Evolutionary conservation across 768 basidiomycete genomes (phyloP).

Genomic region (Lentinula guzmanii): DNA sequence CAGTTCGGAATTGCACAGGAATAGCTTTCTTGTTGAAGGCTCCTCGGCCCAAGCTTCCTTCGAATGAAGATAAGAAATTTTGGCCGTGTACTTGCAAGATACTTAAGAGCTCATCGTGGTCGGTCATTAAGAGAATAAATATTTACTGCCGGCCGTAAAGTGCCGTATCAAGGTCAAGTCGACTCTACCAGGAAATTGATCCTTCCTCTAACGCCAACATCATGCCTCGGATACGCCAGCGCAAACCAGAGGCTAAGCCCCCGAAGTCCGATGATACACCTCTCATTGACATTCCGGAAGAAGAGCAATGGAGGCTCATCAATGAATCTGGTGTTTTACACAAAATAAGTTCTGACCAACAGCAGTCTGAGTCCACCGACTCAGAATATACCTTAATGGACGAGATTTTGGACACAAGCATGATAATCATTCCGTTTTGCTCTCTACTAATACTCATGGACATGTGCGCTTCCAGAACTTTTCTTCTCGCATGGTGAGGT

Average conservation of each 20-base stretch:
- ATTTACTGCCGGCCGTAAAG: not conserved
- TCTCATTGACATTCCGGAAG: slow-evolving; percentile 53
- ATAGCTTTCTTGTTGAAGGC: slow-evolving; percentile 12
- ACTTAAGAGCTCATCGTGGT: slow-evolving; percentile 29
- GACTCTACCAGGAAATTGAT: not conserved
- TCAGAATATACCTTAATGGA: slow-evolving; percentile 43
- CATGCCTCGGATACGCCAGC: slow-evolving; percentile 1
- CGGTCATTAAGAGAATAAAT: slow-evolving; percentile 17
- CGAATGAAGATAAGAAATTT: slow-evolving; percentile 39
- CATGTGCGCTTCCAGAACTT: slow-evolving; percentile 47
- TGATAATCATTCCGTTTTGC: slow-evolving; percentile 68
- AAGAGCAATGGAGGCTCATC: slow-evolving; percentile 76
- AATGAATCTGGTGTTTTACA: slow-evolving; percentile 57
- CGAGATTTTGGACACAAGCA: slow-evolving; percentile 62
- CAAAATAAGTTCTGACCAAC: slow-evolving; percentile 15
- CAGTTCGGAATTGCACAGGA: slow-evolving; percentile 6
- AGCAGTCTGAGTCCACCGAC: slow-evolving; percentile 4
- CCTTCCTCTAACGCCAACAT: not conserved
- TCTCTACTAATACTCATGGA: slow-evolving; percentile 79
- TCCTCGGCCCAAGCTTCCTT: slow-evolving; percentile 8
- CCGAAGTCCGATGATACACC: slow-evolving; percentile 8
- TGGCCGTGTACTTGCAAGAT: slow-evolving; percentile 43
- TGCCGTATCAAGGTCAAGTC: no score
- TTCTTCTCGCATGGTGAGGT: not conserved
- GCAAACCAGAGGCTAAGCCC: not conserved